These are phyloP conservation scores for Histomonas meleagridis DNA, from an alignment of 208 protist genomes.

Conservation along the genomic window DNA sequence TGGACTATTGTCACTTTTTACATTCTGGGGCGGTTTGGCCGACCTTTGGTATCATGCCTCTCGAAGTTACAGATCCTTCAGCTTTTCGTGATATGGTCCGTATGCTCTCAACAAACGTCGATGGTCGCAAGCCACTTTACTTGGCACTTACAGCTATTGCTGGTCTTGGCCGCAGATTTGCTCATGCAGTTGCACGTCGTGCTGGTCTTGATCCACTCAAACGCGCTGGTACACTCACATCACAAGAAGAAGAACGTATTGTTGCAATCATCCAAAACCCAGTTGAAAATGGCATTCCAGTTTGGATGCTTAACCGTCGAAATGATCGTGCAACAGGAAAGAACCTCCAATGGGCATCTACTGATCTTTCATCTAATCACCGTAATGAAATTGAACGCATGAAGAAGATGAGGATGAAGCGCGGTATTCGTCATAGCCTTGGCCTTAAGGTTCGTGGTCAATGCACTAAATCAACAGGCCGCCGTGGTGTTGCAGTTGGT, in stretches of 20 bases:
- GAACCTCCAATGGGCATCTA: background rate
- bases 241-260: background rate
- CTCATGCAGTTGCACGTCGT: background rate
- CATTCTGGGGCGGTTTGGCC: too few relatives aligned
- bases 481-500: conserved; percentile 14
- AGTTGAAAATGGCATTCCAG: conserved; percentile 3
- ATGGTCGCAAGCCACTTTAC: background rate
- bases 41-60: too few relatives aligned
- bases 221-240: conserved; percentile 37
- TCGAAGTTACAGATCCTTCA: conserved; percentile 11
- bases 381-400: conserved; percentile 12
- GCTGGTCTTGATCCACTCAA: background rate
- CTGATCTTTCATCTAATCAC: background rate
- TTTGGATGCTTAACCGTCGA: conserved; percentile 31
- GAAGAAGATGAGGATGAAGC: conserved; percentile 34
- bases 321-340: conserved; percentile 1
- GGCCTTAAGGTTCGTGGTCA: conserved; percentile 35
- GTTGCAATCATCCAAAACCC: conserved; percentile 36
- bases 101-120: conserved; percentile 37
- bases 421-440: conserved; percentile 36
- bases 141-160: background rate
- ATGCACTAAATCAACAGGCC: conserved; percentile 30
- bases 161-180: conserved; percentile 39
- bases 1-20: too few relatives aligned
- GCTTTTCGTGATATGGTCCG: conserved; percentile 38